Base-by-base conservation (phyloP, 331 rosid genomes). In the Spiraea crenata region DNA sequence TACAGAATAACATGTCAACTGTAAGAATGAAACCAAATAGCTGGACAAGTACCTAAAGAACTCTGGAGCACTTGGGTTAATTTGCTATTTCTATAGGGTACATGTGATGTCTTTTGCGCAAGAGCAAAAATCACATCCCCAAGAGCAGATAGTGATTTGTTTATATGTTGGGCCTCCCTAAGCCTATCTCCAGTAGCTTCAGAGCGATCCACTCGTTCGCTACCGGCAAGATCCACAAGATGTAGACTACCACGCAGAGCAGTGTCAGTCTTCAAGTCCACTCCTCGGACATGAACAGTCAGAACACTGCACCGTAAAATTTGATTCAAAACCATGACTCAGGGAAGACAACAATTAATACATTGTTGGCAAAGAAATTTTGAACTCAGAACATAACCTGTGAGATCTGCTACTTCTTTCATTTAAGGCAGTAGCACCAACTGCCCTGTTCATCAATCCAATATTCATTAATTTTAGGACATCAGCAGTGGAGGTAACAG, bases 401-500 rank as follows among this genome's bases (percentile, higher is more conserved):
- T 91, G 99, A 70, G 99, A 95, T 87, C 99, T 78, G 79, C 99
- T 95, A 77, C 99, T 95, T 84, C 96, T 86, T 89, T 95, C 97
- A 51, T 95, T 95, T 61, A 91, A 70, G 66, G 97, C 96, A 3
- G 99, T 95, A 60, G 99, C 95, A 78, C 97, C 90, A 17, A 95
- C 93, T 58, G 96, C 89, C 63, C 99, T 80, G 63, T 95, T 95
- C 70, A 54, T 80, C 69, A 86, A 50, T 47, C 99, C 99, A 49
- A 70, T 78, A 68, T 86, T 57, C 99, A 95, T 95, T 82, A 95
- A 82, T 85, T 91, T 95, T 34, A 89, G 81, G 74, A 95, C 97
- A 77, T 95, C 95, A 62, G 78, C 20, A 70, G 93, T 91, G 67
- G 96, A 91, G 72, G 82, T 81, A 55, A 95, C 99, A 67, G 91